Base-by-base conservation (phyloP, 768 basidiomycete species). In the Naganishia friedmannii region DNA sequence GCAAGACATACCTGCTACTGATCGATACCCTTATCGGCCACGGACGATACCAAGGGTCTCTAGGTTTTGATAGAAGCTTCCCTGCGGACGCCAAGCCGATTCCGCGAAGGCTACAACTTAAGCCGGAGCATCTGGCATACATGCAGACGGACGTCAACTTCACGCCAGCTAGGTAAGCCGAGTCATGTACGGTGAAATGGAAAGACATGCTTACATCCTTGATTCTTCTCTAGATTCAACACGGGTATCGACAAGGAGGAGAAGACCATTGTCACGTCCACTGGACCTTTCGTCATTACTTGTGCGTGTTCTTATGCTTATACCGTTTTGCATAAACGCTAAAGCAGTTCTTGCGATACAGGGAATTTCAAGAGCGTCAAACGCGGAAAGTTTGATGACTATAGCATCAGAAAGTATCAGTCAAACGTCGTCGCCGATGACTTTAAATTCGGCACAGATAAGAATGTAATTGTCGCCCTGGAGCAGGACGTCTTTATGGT, bases 391-490 rank as follows among this genome's bases (percentile, higher is more conserved):
- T 84, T 90, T 53, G 91, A 93, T 82, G 90, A 90, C 80, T 98
- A 97, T 77, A 92, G 95, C 76, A 94, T 98, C 84, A 93, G 94
- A 86, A 85, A 85, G 79, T 97, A 96, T 79, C 90, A 93, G 76
- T 93, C 95, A 75, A 85, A 86, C 55, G 93, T 98, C 69, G 93
- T 98, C 0, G 94, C 96, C 73, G 96, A 99, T 81, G 92, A 90
- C 82, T 99, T 99, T 87, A 91, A 89, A 82, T 98, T 94, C 77
- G 95, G 93, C 17, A 92, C 95, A 76, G 94, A 98, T 82, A 91
- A 92, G 77, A 89, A 97, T 79, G 97, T 99, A 78, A 92, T 99
- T 76, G 95, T 98, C 68, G 95, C 96, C 7, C 83, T 98, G 72
- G 88, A 91, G 79, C 92, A 97, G 82, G 89, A 99, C 76, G 93